These are phyloP conservation scores for Acer saccharum DNA, from an alignment of 345 rosid genomes.

Conservation along the genomic window DNA sequence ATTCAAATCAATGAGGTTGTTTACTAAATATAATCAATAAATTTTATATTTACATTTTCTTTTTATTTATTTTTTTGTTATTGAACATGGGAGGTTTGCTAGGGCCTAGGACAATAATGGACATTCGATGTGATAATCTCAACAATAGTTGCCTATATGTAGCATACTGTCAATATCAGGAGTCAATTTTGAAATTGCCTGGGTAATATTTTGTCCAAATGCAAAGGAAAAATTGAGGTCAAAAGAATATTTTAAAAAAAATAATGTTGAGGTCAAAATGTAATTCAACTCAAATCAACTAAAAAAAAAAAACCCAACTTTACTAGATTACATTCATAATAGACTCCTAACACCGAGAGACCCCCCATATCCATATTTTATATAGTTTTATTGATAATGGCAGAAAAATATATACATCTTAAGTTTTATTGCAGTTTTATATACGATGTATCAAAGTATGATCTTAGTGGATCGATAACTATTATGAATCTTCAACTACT, in stretches of 20 bases:
- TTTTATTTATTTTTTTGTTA: too few relatives aligned
- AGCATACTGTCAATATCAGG: not conserved
- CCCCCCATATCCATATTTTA: too few relatives aligned
- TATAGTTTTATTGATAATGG: too few relatives aligned
- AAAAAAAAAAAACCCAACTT: not conserved
- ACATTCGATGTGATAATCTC: not conserved
- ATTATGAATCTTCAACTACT: too few relatives aligned
- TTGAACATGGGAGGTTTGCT: not conserved
- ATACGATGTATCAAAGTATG: too few relatives aligned
- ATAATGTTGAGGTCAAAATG: not conserved
- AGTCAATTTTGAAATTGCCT: not conserved
- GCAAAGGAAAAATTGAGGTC: not conserved
- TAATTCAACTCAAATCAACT: not conserved
- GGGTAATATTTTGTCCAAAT: not conserved
- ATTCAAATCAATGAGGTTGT: not conserved
- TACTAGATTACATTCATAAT: too few relatives aligned
- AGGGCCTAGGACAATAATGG: not conserved
- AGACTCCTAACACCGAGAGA: too few relatives aligned
- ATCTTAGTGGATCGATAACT: too few relatives aligned
- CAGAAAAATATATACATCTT: too few relatives aligned
- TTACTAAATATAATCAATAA: not conserved
- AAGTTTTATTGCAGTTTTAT: too few relatives aligned
- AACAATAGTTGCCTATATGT: conserved; percentile 1
- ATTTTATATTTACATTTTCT: too few relatives aligned
- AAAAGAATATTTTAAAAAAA: too few relatives aligned